Conservation (phyloP, 1,139 yeast genomes). For the Pneumocystis jirovecii region DNA sequence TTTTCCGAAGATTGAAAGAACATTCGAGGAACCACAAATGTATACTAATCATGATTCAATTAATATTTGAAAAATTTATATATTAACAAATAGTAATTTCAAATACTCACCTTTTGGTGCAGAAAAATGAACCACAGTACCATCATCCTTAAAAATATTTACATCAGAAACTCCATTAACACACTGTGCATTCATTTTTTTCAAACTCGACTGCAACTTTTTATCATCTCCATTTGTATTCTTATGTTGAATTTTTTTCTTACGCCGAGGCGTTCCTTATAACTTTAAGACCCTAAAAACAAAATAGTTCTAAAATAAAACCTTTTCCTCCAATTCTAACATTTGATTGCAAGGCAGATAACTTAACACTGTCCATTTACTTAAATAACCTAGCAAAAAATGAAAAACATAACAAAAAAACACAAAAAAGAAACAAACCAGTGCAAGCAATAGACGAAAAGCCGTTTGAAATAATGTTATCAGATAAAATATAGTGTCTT, state of each 20-base stretch:
- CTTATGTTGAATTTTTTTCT: slow-evolving; percentile 66
- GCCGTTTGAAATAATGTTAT: not conserved
- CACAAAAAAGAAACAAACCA: not conserved
- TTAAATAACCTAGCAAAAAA: not conserved
- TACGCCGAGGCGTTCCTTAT: slow-evolving; percentile 37
- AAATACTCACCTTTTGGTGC: slow-evolving; percentile 17
- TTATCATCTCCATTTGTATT: slow-evolving; percentile 68
- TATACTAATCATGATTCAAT: slow-evolving; percentile 49
- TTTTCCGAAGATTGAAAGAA: slow-evolving; percentile 88
- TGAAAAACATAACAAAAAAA: not conserved
- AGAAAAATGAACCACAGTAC: slow-evolving; percentile 86
- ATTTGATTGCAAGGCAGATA: slow-evolving; percentile 28
- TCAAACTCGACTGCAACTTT: slow-evolving; percentile 78
- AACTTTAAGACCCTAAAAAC: slow-evolving; percentile 21
- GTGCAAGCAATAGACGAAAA: not conserved
- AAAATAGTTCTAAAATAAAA: not conserved
- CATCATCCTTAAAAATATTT: slow-evolving; percentile 93
- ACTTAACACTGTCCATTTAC: slow-evolving; percentile 19
- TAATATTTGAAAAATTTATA: not conserved
- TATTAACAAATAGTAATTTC: not conserved
- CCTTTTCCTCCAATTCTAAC: slow-evolving; percentile 26
- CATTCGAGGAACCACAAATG: slow-evolving; percentile 80
- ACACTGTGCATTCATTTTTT: slow-evolving; percentile 79
- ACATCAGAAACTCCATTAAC: slow-evolving; percentile 89
- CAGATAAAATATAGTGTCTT: not conserved